phyloP scores from a whole-genome alignment of 169 alveolate genomes.

The Plasmodium vinckei region DNA sequence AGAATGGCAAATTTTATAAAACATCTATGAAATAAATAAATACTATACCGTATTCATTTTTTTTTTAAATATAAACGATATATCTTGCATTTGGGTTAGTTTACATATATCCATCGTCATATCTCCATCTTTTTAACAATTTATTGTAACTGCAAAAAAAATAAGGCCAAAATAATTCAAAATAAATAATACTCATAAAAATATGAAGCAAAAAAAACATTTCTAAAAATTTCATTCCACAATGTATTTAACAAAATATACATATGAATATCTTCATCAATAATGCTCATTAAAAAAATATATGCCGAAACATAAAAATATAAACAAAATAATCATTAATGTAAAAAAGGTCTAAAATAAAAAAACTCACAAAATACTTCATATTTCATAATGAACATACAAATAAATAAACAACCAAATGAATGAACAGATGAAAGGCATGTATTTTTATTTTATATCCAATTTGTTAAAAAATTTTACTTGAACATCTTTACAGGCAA shows the following conservation, averaged over 20 bases:
- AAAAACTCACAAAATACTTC: not conserved
- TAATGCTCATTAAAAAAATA: slow-evolving; percentile 4
- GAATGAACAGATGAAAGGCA: no score
- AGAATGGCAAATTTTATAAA: slow-evolving; percentile 60
- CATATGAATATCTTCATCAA: not conserved
- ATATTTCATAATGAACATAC: no score
- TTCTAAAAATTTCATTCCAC: no score
- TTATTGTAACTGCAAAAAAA: slow-evolving; percentile 54
- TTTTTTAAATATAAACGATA: no score
- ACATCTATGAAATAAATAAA: slow-evolving; percentile 12
- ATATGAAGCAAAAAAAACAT: not conserved
- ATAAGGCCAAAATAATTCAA: not conserved
- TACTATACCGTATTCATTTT: no score
- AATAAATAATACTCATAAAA: not conserved
- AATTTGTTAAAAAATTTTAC: slow-evolving; percentile 15
- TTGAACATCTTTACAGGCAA: slow-evolving; percentile 72
- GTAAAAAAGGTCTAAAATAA: slow-evolving; percentile 5
- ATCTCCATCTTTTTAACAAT: slow-evolving; percentile 75
- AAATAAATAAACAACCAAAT: no score
- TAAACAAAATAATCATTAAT: not conserved
- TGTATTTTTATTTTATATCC: no score
- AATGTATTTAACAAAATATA: no score
- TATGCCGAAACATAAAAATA: slow-evolving; percentile 5
- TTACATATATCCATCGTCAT: slow-evolving; percentile 71
- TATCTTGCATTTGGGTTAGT: no score